Evolutionary conservation across 2,329 filamentous ascomycete species (phyloP).

Genomic region (Fusarium beomiforme): DNA sequence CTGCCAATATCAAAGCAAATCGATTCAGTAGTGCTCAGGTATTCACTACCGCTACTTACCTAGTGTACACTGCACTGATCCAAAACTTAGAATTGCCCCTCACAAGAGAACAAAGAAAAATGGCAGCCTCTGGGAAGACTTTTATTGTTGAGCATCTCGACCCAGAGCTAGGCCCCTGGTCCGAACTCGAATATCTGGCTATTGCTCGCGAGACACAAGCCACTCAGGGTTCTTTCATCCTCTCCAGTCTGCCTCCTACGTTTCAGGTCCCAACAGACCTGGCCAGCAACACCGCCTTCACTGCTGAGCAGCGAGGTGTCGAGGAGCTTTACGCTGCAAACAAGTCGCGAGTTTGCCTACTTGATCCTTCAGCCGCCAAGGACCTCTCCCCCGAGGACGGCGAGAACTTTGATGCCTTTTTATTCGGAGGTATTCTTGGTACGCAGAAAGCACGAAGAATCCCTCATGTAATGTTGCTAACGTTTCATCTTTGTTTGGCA

Average conservation of each 20-base stretch:
- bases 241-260: constrained; percentile 79
- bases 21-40: background rate
- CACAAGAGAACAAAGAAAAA: constrained; percentile 40
- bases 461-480: constrained; percentile 15
- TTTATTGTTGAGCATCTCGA: constrained; percentile 98
- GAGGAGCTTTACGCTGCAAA: constrained; percentile 81
- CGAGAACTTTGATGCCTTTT: constrained; percentile 84
- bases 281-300: constrained; percentile 68
- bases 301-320: constrained; percentile 79
- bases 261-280: constrained; percentile 72
- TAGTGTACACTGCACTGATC: constrained; percentile 14
- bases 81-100: constrained; percentile 9
- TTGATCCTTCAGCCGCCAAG: constrained; percentile 84
- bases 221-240: constrained; percentile 75
- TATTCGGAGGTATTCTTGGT: constrained; percentile 97
- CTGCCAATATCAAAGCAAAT: background rate
- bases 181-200: constrained; percentile 87
- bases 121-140: constrained; percentile 66
- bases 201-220: constrained; percentile 84
- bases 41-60: constrained; percentile 11
- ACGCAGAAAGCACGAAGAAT: constrained; percentile 43
- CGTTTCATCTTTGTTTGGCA: constrained; percentile 48
- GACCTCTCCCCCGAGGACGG: constrained; percentile 88
- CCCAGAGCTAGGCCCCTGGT: constrained; percentile 93
- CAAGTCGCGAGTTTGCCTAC: constrained; percentile 83